These are phyloP conservation scores for Apodospora peruviana DNA, from an alignment of 495 filamentous ascomycete species.

Conservation along the genomic window DNA sequence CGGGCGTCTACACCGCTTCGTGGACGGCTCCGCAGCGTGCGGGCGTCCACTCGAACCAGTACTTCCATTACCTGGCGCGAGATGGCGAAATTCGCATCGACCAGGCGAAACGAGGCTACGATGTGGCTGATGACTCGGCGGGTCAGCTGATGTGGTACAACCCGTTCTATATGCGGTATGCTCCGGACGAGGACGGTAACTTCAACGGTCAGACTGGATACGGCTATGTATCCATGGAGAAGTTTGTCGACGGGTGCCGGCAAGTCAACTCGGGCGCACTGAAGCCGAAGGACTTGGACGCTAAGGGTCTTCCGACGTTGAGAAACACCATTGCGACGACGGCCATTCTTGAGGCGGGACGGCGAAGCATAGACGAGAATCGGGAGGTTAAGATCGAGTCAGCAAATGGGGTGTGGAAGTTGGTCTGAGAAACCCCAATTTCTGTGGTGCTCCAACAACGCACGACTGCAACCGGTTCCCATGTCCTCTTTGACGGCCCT, in stretches of 20 bases:
- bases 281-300: slow-evolving; percentile 69
- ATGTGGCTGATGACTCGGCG: slow-evolving; percentile 76
- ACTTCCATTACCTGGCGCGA: slow-evolving; percentile 86
- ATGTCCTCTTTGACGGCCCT: no score
- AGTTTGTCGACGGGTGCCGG: slow-evolving; percentile 85
- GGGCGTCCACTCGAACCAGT: slow-evolving; percentile 90
- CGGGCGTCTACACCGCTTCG: slow-evolving; percentile 88
- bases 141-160: slow-evolving; percentile 75
- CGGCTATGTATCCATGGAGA: slow-evolving; percentile 91
- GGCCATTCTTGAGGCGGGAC: slow-evolving; percentile 83
- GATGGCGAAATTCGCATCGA: slow-evolving; percentile 83
- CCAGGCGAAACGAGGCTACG: slow-evolving; percentile 92
- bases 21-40: slow-evolving; percentile 93
- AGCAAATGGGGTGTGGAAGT: slow-evolving; percentile 58
- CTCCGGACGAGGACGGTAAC: slow-evolving; percentile 91
- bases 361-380: slow-evolving; percentile 74
- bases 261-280: slow-evolving; percentile 66
- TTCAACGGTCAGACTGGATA: slow-evolving; percentile 89
- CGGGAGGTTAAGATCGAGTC: slow-evolving; percentile 67
- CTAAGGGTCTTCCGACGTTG: slow-evolving; percentile 75
- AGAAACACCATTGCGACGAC: slow-evolving; percentile 86
- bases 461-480: no score
- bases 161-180: slow-evolving; percentile 96
- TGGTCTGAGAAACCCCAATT: slow-evolving; percentile 46
- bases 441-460: no score